These are phyloP conservation scores for Coemansia sp. DNA, from an alignment of 192 early-diverging fungal genomes.

Conservation along the genomic window DNA sequence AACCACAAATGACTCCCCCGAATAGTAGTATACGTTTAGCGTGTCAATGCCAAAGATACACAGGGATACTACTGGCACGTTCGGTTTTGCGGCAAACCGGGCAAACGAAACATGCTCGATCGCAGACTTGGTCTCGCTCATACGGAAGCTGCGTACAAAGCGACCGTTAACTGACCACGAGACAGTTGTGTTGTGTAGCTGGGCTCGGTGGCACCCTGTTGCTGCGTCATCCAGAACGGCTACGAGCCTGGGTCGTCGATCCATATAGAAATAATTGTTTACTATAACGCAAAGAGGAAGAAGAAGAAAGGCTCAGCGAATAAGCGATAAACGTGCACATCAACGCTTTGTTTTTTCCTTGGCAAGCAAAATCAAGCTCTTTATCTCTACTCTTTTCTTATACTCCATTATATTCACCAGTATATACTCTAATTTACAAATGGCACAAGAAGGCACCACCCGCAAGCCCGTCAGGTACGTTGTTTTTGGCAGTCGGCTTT, in stretches of 20 bases:
- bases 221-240: constrained; percentile 27
- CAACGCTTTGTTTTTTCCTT: not conserved
- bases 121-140: not conserved
- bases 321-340: constrained; percentile 7
- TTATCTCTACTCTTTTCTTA: not conserved
- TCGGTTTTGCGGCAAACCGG: constrained; percentile 9
- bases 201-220: constrained; percentile 27
- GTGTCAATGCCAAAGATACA: constrained; percentile 39
- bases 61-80: constrained; percentile 17
- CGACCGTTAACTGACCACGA: constrained; percentile 29
- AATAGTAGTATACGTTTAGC: constrained; percentile 28
- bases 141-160: constrained; percentile 37
- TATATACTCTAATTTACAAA: constrained; percentile 6
- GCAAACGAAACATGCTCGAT: constrained; percentile 31
- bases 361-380: not conserved
- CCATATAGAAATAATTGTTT: constrained; percentile 1
- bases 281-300: not conserved
- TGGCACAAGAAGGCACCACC: constrained; percentile 13
- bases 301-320: constrained; percentile 2
- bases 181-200: constrained; percentile 5
- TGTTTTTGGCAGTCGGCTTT: not conserved
- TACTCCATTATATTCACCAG: not conserved
- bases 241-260: constrained; percentile 1
- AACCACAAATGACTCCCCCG: constrained; percentile 31
- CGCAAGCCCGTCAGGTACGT: constrained; percentile 53